Conservation (phyloP, 2,329 filamentous ascomycete species). For the Didymella pinodella region DNA sequence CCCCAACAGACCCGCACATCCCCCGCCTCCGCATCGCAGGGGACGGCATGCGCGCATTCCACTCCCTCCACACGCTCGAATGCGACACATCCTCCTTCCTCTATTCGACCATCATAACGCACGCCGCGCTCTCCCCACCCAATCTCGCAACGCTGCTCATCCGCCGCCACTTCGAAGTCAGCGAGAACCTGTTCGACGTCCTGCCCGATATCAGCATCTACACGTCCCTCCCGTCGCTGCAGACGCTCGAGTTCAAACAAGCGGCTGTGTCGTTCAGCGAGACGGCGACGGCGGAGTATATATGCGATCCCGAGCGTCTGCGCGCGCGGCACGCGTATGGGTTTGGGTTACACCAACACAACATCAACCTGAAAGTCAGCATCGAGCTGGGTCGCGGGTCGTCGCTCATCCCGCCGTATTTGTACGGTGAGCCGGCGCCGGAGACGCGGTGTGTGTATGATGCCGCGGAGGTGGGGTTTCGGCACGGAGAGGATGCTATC, state of each 20-base stretch:
- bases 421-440: constrained; percentile 40
- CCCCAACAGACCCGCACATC: constrained; percentile 25
- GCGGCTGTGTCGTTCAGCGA: constrained; percentile 24
- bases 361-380: constrained; percentile 40
- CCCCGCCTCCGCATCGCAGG: constrained; percentile 30
- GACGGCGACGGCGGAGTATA: constrained; percentile 25
- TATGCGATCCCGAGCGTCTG: constrained; percentile 36
- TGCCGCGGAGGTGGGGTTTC: constrained; percentile 57
- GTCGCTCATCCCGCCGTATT: constrained; percentile 43
- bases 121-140: constrained; percentile 39
- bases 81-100: constrained; percentile 45
- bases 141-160: constrained; percentile 41
- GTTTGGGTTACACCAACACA: constrained; percentile 35
- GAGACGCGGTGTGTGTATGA: constrained; percentile 39
- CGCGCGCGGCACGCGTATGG: constrained; percentile 39
- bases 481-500: constrained; percentile 7
- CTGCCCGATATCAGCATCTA: constrained; percentile 39
- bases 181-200: constrained; percentile 39
- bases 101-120: constrained; percentile 37
- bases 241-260: constrained; percentile 41
- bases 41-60: constrained; percentile 43
- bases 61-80: constrained; percentile 38
- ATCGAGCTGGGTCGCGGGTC: constrained; percentile 35
- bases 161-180: constrained; percentile 32
- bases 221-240: constrained; percentile 35